Conservation (phyloP, 768 basidiomycete species). For the Chalciporus pseudorubinellus region DNA sequence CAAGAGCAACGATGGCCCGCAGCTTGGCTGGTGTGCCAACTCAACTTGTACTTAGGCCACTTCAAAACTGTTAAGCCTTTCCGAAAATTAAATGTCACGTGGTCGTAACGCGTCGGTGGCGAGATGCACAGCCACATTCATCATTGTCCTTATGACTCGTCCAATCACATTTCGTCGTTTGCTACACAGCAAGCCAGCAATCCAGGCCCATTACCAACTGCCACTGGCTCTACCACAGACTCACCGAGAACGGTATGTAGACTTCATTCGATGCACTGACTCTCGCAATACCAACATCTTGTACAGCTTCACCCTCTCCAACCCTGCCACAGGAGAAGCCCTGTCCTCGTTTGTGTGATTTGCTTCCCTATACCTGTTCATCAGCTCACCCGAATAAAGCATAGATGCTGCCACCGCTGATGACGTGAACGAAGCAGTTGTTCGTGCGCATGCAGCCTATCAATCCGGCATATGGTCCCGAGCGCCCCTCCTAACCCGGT, state of each 20-base stretch:
- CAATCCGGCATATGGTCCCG: conserved; percentile 72
- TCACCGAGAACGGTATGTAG: conserved; percentile 9
- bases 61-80: neutral
- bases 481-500: conserved; percentile 54
- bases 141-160: conserved; percentile 9
- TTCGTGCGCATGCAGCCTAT: conserved; percentile 56
- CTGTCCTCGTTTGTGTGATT: conserved; percentile 50
- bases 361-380: neutral
- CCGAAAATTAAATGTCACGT: conserved; percentile 14
- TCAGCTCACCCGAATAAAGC: conserved; percentile 32
- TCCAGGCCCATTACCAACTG: conserved; percentile 11
- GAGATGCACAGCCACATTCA: conserved; percentile 18
- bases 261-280: neutral
- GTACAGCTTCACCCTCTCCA: conserved; percentile 50
- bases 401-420: conserved; percentile 51
- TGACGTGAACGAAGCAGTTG: conserved; percentile 52
- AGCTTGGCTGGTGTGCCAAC: neutral
- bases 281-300: neutral
- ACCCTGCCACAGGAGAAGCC: conserved; percentile 66
- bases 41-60: neutral
- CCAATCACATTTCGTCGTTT: neutral
- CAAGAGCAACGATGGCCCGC: neutral
- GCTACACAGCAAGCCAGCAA: neutral
- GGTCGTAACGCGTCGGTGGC: conserved; percentile 28
- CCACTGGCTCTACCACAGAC: neutral